phyloP scores from a whole-genome alignment of 2,329 filamentous ascomycete genomes.

The Botryotinia convoluta region DNA sequence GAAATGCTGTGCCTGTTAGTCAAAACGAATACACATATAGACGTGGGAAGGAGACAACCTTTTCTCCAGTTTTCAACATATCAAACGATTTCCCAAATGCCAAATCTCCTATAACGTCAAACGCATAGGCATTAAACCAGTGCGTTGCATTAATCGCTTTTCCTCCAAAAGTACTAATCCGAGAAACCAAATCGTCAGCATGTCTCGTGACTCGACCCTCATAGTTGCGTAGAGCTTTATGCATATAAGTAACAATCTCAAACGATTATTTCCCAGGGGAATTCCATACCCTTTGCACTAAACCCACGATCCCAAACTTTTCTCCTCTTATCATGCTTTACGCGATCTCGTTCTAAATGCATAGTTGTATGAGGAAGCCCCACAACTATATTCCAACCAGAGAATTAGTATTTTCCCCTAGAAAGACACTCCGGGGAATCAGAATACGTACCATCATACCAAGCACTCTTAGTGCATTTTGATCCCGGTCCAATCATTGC shows the following conservation, averaged over 20 bases:
- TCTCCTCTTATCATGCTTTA: constrained; percentile 29
- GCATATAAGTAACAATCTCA: background rate
- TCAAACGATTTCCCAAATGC: constrained; percentile 33
- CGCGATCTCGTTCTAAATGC: constrained; percentile 26
- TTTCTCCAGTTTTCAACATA: constrained; percentile 25
- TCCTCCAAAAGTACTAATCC: constrained; percentile 23
- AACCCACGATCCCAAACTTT: constrained; percentile 28
- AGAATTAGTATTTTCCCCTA: background rate
- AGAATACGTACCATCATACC: constrained; percentile 28
- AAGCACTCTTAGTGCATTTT: constrained; percentile 28
- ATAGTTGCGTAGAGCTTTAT: constrained; percentile 30
- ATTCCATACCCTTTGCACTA: constrained; percentile 26
- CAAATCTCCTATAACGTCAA: constrained; percentile 36
- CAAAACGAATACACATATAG: too few relatives aligned
- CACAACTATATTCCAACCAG: background rate
- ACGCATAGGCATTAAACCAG: constrained; percentile 32
- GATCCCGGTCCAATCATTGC: constrained; percentile 25
- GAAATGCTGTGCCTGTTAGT: constrained; percentile 15
- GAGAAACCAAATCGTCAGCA: constrained; percentile 25
- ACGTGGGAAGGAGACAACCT: background rate
- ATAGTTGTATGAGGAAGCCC: constrained; percentile 21
- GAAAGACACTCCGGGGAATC: too few relatives aligned
- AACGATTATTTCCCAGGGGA: background rate
- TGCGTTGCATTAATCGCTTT: constrained; percentile 26
- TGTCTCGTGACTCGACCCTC: constrained; percentile 28